Evolutionary conservation across 768 basidiomycete species (phyloP).

Genomic region (Asterophora lycoperdoides): DNA sequence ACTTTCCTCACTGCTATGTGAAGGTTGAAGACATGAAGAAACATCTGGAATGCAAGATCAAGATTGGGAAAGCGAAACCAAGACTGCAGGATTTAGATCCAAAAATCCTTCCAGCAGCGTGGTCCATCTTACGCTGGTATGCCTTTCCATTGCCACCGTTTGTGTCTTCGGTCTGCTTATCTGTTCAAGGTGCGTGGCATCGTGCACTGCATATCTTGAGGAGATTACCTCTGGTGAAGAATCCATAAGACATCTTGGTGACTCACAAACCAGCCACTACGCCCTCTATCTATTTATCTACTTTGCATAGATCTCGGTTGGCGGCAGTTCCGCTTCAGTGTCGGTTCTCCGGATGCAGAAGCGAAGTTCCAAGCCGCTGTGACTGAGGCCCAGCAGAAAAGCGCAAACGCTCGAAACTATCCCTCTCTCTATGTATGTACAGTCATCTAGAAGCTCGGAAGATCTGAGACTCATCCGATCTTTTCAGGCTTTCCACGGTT

Average conservation of each 20-base stretch:
- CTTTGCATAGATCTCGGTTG: slow-evolving; percentile 38
- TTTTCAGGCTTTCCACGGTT: slow-evolving; percentile 64
- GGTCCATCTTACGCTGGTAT: slow-evolving; percentile 63
- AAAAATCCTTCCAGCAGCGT: slow-evolving; percentile 51
- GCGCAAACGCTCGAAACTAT: slow-evolving; percentile 40
- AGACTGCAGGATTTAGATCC: slow-evolving; percentile 49
- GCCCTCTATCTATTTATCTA: background rate
- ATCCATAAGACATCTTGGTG: slow-evolving; percentile 50
- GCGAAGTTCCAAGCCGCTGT: slow-evolving; percentile 54
- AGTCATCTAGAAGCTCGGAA: background rate
- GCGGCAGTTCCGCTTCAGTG: slow-evolving; percentile 67
- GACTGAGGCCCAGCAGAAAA: slow-evolving; percentile 30
- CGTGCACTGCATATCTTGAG: slow-evolving; percentile 69
- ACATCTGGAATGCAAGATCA: slow-evolving; percentile 49
- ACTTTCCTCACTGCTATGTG: background rate
- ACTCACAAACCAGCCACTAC: background rate
- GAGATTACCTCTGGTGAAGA: slow-evolving; percentile 54
- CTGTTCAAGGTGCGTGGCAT: slow-evolving; percentile 57
- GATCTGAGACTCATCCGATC: background rate
- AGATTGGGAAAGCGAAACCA: slow-evolving; percentile 48
- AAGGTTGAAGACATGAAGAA: slow-evolving; percentile 57
- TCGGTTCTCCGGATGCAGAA: slow-evolving; percentile 69
- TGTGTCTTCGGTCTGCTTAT: background rate
- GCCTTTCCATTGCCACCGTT: background rate
- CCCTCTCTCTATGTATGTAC: slow-evolving; percentile 44